Base-by-base conservation (phyloP, 306 rosid species). In the Cicer chorassanicum region DNA sequence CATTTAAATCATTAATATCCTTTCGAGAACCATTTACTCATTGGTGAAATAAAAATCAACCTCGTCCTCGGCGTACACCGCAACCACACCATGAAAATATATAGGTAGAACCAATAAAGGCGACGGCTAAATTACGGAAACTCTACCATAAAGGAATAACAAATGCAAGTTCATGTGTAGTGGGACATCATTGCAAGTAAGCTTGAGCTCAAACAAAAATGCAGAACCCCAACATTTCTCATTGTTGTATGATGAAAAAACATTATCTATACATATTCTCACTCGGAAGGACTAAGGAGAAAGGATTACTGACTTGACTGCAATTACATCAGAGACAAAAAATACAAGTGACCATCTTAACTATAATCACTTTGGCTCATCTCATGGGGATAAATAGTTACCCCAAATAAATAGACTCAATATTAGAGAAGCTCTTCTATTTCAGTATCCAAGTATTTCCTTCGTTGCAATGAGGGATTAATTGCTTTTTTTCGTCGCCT, bases 361-460 rank as follows among this genome's bases (percentile, higher is more conserved):
- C 48, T 60, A 50, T 60, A 50, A 50, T 72, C 61, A 59, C 72
- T 50, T 15, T 11, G 67, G 63, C 64, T 57, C 43, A 14, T 7
- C 65, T 57, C 38, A 12, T 5, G 70, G 65, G 49, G 49, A 49
- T 41, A 40, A 51, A 71, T 40, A 56, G 6, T 72, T 46, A 38
- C 61, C 65, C 76, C 44, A n/a, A 48, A 24, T 13, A 59, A 43
- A 57, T 78, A 41, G 16, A 82, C 43, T 42, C 65, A 11, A 15
- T 54, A 49, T 66, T 51, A 12, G 48, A 67, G 80, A 50, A 59
- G 62, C 73, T 73, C 34, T 6, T 69, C 78, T 54, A 70, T 62
- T 68, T 67, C 53, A 60, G 55, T 18, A 43, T 68, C 72, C 75
- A 72, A 65, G 39, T 14, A 72, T 77, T 72, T 77, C 64, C 73